A percentile compares a stretch with the other conserved stretches of the same genome.
Evolutionary conservation across 768 basidiomycete species (phyloP).

Genomic region (Trametes cingulata): DNA sequence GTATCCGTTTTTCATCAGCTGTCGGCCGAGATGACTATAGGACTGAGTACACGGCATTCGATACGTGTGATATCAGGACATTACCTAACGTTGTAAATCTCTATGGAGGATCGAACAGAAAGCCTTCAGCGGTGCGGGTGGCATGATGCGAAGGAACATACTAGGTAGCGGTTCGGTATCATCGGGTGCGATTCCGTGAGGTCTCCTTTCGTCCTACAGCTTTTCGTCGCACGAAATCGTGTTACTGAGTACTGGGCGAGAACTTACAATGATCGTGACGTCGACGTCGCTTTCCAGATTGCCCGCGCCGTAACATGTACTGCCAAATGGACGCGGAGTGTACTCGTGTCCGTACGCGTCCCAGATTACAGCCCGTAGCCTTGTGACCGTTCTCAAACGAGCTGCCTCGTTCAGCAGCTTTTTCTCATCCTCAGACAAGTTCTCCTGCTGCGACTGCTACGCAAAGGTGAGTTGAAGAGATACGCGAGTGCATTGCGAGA

Average conservation of each 20-base stretch:
- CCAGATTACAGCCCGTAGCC: not conserved
- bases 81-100: conserved; percentile 35
- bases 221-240: too few species aligned
- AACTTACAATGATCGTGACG: conserved; percentile 50
- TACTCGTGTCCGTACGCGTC: conserved; percentile 24
- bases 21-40: conserved; percentile 31
- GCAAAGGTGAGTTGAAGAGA: too few species aligned
- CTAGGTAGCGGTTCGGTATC: conserved; percentile 31
- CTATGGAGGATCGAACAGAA: conserved; percentile 22
- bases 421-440: not conserved
- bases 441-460: not conserved
- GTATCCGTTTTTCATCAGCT: conserved; percentile 39
- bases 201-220: conserved; percentile 35
- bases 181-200: conserved; percentile 33
- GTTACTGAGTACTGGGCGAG: too few species aligned
- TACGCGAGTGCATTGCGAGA: too few species aligned
- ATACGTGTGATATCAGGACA: not conserved
- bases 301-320: conserved; percentile 49
- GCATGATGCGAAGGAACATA: conserved; percentile 16
- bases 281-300: conserved; percentile 49
- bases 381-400: not conserved
- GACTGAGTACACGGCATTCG: not conserved
- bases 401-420: not conserved
- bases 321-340: conserved; percentile 47
- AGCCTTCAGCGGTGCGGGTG: not conserved